Conservation (phyloP, 192 early-diverging fungal genomes). For the Coemansia sp. region DNA sequence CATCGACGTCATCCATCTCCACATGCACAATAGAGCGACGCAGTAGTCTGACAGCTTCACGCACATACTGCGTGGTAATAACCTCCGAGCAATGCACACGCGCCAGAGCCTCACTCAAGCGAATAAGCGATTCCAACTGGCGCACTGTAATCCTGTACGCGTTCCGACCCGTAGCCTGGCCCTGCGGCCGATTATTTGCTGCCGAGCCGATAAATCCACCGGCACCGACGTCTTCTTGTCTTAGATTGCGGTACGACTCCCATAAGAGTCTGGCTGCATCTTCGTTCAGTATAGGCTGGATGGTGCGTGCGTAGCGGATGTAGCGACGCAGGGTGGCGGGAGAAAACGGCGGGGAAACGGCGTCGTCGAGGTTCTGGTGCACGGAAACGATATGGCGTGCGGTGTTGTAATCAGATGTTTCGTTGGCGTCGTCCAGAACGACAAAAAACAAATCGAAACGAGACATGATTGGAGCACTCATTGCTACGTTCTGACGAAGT, state of each 20-base stretch:
- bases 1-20: conserved; percentile 73
- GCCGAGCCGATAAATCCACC: conserved; percentile 19
- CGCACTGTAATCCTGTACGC: conserved; percentile 95
- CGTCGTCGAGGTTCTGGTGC: conserved; percentile 69
- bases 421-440: conserved; percentile 91
- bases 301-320: conserved; percentile 84
- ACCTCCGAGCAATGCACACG: conserved; percentile 73
- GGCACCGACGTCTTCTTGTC: conserved; percentile 83
- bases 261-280: conserved; percentile 78
- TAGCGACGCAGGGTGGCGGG: conserved; percentile 79
- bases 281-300: conserved; percentile 75
- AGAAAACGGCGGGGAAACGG: conserved; percentile 70
- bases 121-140: conserved; percentile 95
- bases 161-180: conserved; percentile 16
- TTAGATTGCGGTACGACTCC: conserved; percentile 81
- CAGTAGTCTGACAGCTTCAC: conserved; percentile 81
- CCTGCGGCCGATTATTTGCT: neutral
- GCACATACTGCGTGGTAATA: conserved; percentile 72
- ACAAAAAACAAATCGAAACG: conserved; percentile 99
- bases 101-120: conserved; percentile 92
- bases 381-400: conserved; percentile 90
- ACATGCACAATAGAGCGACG: conserved; percentile 88
- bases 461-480: conserved; percentile 98
- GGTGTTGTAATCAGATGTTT: conserved; percentile 82
- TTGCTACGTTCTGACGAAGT: conserved; percentile 92